phyloP scores from a whole-genome alignment of 2,329 filamentous ascomycete species.

The Cordyceps farinosa region DNA sequence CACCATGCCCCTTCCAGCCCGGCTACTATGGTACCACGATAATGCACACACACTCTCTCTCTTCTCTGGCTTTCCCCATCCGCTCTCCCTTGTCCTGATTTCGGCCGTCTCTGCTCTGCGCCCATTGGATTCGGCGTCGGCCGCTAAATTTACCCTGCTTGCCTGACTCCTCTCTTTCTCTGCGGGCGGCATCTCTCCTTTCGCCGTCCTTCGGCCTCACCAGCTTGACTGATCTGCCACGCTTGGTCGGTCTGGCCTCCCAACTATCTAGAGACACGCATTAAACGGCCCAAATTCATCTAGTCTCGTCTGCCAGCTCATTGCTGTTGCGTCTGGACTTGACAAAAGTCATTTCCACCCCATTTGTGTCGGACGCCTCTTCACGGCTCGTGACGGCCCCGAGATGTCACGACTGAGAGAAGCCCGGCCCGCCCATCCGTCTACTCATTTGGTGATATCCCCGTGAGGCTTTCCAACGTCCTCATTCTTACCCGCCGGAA shows the following conservation, averaged over 20 bases:
- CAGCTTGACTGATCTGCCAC: background rate
- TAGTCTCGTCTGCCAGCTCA: background rate
- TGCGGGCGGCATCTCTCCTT: background rate
- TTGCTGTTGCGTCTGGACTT: background rate
- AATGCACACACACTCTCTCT: background rate
- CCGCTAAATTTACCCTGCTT: background rate
- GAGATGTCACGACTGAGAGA: constrained; percentile 5
- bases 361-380: background rate
- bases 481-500: background rate
- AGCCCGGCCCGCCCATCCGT: background rate
- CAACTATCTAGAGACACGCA: background rate
- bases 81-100: background rate
- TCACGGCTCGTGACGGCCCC: background rate
- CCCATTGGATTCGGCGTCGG: background rate
- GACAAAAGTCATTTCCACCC: constrained; percentile 11
- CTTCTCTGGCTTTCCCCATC: background rate
- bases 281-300: background rate
- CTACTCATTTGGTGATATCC: background rate
- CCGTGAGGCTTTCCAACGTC: constrained; percentile 10
- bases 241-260: background rate
- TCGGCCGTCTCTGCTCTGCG: constrained; percentile 1
- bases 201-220: background rate
- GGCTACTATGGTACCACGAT: background rate
- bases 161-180: background rate
- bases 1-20: background rate